Base-by-base conservation (phyloP, 169 alveolate species). In the Plasmodium berghei region DNA sequence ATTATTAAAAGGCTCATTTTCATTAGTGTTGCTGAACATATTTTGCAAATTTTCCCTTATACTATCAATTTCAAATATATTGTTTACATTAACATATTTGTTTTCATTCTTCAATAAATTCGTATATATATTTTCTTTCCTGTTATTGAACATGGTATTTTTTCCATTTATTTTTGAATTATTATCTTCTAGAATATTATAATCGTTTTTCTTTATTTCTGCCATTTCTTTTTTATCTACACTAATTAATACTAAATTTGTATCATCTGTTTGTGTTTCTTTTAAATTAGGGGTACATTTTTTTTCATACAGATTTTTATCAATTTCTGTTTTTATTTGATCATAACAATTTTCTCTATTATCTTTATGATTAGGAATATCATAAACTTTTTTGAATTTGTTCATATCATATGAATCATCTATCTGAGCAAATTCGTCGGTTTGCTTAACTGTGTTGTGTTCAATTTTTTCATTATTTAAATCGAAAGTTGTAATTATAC, bases 1-100 rank as follows among this genome's bases (percentile, higher is more conserved):
- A 28, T 28, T 28, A 28, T 34, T 34, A 34, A 34, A 34, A 34
- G 42, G 3, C 14, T 14, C 4, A 46, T 18, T 20, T 20, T 42
- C 49, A n/a, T 66, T 71, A 16, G 46, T 49, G 48, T 48, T 61
- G 34, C 42, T 14, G 52, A 67, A 67, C 85, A 83, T 67, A 42
- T 46, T 62, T 55, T 83, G 70, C 52, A 83, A 52, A 67, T 83
- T 72, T 9, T 18, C 55, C 49, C 63, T 83, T 48, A 83, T 54
- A 61, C 49, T 83, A 54, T 83, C 90, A 24, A 83, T 83, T 62
- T 83, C 90, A 42, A 83, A 83, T 10, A 83, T 83, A 34, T 83
- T 62, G 58, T 83, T 83, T 83, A 83, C 56, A 28, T 59, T 45
- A 34, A 83, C 83, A 55, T 83, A 52, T 26, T 83, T 55, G 4